These are phyloP conservation scores for Gentiana straminea DNA, from an alignment of 257 asterid genomes.

Conservation along the genomic window DNA sequence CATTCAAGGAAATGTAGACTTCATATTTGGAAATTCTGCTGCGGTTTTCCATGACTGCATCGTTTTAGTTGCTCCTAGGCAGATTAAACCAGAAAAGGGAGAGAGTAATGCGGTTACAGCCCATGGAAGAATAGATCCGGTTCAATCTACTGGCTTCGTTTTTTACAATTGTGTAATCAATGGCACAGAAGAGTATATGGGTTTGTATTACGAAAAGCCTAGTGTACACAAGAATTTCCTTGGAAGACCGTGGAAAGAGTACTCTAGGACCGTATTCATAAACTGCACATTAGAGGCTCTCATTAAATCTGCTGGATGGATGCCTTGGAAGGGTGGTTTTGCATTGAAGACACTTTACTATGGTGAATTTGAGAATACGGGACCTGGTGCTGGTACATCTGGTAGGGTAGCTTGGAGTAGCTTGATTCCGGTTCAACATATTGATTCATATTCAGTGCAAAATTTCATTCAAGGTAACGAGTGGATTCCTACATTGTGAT, in stretches of 20 bases:
- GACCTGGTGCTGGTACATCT: conserved; percentile 18
- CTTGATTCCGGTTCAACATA: conserved; percentile 26
- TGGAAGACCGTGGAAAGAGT: conserved; percentile 56
- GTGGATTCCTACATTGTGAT: conserved; percentile 29
- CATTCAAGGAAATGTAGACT: conserved; percentile 43
- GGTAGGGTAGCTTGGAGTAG: conserved; percentile 37
- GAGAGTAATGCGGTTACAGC: conserved; percentile 45
- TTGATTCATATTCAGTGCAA: conserved; percentile 23
- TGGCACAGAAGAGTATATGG: conserved; percentile 36
- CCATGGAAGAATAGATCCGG: conserved; percentile 38
- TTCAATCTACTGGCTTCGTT: conserved; percentile 40
- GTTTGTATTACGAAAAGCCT: conserved; percentile 30
- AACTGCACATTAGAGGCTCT: conserved; percentile 26
- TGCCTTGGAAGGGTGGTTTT: conserved; percentile 39
- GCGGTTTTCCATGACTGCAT: conserved; percentile 34
- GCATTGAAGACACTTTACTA: conserved; percentile 38
- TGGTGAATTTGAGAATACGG: conserved; percentile 29
- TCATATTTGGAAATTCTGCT: conserved; percentile 46
- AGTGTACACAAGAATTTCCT: conserved; percentile 24
- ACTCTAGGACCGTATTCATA: conserved; percentile 33
- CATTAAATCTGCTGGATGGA: conserved; percentile 31
- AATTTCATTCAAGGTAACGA: conserved; percentile 44
- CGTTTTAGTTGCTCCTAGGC: conserved; percentile 32
- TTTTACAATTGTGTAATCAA: conserved; percentile 33
- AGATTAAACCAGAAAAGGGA: conserved; percentile 30